Evolutionary conservation across 495 filamentous ascomycete species (phyloP), one percentile per base, ranked within the genome.

Genomic region (Aspergillus campestris): DNA sequence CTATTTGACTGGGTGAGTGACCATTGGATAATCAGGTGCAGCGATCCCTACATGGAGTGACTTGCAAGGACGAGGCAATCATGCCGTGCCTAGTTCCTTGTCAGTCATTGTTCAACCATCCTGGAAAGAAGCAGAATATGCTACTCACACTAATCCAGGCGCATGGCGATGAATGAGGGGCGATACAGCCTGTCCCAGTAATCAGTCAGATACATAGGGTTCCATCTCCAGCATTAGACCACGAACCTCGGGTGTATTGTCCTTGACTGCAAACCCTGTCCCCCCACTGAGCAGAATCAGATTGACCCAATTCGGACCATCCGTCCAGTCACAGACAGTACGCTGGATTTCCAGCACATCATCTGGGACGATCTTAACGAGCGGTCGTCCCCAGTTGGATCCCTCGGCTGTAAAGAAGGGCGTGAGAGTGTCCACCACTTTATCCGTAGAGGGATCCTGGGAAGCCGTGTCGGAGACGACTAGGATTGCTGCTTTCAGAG

Each of bases 391-490:
- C 89, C 91, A 97, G 59, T 74, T 72, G 13, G 62, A 66, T 35
- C 80, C 82, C 47, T 83, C 78, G 8, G 68, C 60, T 29, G 73
- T 64, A 56, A 97, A 86, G 24, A 86, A 76, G 27, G 83, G 71
- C 6, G 75, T 69, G 13, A 97, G 74, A 11, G 75, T 69, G 24
- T 69, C 68, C 9, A 77, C 74, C 12, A 85, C 80, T 44, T 76
- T 73, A 67, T 98, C 92, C 3, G 87, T 81, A 12, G 83, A 79
- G 0, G 89, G 83, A 66, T 95, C 84, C 53, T 80, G 69, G 18
- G 80, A 80, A 31, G 92, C 92, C n/a, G 94, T 97, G 41, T 94
- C 92, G 2, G 92, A 97, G 35, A 98, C 77, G 55, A 97, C 77
- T 31, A 98, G 74, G 35, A 98, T 86, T 10, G 82, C 86, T 27